phyloP scores from a whole-genome alignment of 2,329 filamentous ascomycete species.

The Diaporthe sp. region DNA sequence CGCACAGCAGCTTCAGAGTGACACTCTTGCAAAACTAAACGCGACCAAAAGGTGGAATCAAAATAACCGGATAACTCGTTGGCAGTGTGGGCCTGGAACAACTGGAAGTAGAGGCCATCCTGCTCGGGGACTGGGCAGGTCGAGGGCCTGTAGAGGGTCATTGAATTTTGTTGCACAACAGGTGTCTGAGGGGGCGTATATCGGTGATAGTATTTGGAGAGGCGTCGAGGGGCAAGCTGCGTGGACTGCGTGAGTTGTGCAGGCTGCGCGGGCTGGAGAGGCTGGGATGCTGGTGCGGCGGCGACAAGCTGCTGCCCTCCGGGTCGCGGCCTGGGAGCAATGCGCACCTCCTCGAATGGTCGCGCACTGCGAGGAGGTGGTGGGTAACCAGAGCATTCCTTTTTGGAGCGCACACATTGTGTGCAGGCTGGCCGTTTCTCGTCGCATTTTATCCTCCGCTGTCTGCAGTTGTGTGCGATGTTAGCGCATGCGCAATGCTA shows the following conservation, averaged over 20 bases:
- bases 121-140: slow-evolving; percentile 60
- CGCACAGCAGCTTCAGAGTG: slow-evolving; percentile 72
- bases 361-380: slow-evolving; percentile 63
- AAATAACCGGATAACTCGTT: slow-evolving; percentile 76
- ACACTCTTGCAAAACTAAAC: slow-evolving; percentile 72
- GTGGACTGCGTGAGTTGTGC: slow-evolving; percentile 41
- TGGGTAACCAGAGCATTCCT: slow-evolving; percentile 72
- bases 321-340: slow-evolving; percentile 59
- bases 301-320: slow-evolving; percentile 37
- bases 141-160: slow-evolving; percentile 58
- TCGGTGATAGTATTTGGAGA: slow-evolving; percentile 48
- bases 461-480: slow-evolving; percentile 53
- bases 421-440: slow-evolving; percentile 71
- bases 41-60: slow-evolving; percentile 74
- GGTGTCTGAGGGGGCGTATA: slow-evolving; percentile 53
- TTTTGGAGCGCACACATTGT: slow-evolving; percentile 71
- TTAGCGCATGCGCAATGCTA: slow-evolving; percentile 20
- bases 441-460: slow-evolving; percentile 75
- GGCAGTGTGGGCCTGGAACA: slow-evolving; percentile 72
- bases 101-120: slow-evolving; percentile 71
- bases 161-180: slow-evolving; percentile 40
- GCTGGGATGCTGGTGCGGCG: slow-evolving; percentile 34
- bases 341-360: slow-evolving; percentile 60
- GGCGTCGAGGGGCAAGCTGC: slow-evolving; percentile 41
- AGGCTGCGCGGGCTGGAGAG: slow-evolving; percentile 42